Conservation (phyloP, 306 rosid species). For the Clitoria ternatea region DNA sequence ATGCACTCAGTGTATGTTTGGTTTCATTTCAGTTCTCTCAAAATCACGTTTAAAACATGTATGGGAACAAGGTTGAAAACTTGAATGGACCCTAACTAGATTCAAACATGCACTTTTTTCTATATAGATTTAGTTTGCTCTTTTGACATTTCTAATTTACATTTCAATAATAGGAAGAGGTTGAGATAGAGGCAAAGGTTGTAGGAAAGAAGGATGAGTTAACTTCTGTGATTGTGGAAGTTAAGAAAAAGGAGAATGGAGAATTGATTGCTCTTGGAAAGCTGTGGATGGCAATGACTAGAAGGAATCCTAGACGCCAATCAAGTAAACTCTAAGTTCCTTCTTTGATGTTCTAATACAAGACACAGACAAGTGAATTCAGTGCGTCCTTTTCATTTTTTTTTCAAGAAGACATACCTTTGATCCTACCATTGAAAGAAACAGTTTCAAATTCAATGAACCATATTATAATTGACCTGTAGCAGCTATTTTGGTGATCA, state of each 20-base stretch:
- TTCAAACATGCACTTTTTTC: no score
- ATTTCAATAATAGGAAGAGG: constrained; percentile 37
- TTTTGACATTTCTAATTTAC: background rate
- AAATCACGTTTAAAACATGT: no score
- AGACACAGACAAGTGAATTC: background rate
- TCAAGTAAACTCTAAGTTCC: constrained; percentile 4
- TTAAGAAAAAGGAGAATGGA: constrained; percentile 25
- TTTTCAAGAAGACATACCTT: background rate
- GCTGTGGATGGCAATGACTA: constrained; percentile 32
- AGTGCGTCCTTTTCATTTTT: background rate
- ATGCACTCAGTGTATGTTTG: no score
- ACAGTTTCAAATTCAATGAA: background rate
- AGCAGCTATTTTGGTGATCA: background rate
- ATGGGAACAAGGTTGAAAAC: no score
- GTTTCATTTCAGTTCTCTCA: no score
- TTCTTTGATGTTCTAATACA: background rate
- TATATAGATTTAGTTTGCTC: background rate
- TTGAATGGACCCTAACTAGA: no score
- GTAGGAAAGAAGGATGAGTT: constrained; percentile 27
- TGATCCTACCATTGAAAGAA: background rate
- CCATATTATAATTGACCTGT: background rate
- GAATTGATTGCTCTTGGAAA: constrained; percentile 40
- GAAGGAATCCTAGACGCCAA: background rate
- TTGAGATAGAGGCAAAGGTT: constrained; percentile 40
- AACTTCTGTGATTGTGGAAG: constrained; percentile 31